Evolutionary conservation across 1,139 yeast genomes (phyloP).

Genomic region (Hemisphaericaspora lyxosophila): DNA sequence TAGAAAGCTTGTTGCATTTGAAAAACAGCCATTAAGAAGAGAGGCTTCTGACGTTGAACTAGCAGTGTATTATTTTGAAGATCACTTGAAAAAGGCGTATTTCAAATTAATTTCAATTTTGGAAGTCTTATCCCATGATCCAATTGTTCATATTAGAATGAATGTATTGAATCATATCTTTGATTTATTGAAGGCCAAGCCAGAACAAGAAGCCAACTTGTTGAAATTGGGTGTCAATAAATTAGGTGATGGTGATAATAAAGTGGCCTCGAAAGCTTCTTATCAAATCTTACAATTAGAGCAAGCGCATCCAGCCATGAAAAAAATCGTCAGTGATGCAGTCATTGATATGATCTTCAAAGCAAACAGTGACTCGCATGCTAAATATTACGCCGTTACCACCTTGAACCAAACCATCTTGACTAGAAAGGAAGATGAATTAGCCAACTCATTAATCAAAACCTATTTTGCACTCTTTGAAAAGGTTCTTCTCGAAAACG

Average conservation of each 20-base stretch:
- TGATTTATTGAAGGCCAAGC: conserved; percentile 78
- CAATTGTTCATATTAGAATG: conserved; percentile 87
- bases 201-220: conserved; percentile 95
- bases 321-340: conserved; percentile 71
- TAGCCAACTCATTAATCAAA: conserved; percentile 80
- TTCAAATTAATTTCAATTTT: conserved; percentile 70
- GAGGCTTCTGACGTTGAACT: conserved; percentile 52
- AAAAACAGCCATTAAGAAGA: conserved; percentile 66
- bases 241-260: conserved; percentile 88
- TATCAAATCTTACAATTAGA: conserved; percentile 76
- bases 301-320: conserved; percentile 97
- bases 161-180: conserved; percentile 75
- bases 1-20: conserved; percentile 77
- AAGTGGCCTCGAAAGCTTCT: conserved; percentile 87
- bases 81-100: conserved; percentile 73
- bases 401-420: conserved; percentile 92
- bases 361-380: conserved; percentile 71
- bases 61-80: conserved; percentile 84
- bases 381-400: conserved; percentile 82
- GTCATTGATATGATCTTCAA: conserved; percentile 81
- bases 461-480: conserved; percentile 88
- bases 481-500: conserved; percentile 71
- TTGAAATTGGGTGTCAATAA: conserved; percentile 88
- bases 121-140: conserved; percentile 80
- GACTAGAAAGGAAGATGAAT: conserved; percentile 67